phyloP scores from a whole-genome alignment of 371 early-diverging fungal genomes.

The Haplosporangium sp. region DNA sequence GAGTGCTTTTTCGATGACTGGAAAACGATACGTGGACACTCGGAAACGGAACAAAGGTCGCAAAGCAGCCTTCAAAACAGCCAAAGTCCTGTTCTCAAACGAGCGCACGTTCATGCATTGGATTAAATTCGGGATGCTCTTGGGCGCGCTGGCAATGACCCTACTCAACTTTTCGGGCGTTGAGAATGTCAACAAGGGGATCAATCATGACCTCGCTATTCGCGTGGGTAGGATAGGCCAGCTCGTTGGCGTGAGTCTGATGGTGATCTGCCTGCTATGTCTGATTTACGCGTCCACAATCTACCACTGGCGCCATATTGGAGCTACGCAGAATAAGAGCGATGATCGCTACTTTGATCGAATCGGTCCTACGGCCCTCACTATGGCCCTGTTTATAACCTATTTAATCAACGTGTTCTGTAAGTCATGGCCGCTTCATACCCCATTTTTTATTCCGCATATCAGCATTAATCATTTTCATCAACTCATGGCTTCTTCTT shows the following conservation, averaged over 20 bases:
- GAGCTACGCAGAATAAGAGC: slow-evolving; percentile 9
- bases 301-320: slow-evolving; percentile 49
- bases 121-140: slow-evolving; percentile 73
- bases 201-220: slow-evolving; percentile 6
- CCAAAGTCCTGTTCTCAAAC: slow-evolving; percentile 87
- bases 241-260: slow-evolving; percentile 21
- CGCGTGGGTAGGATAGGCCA: slow-evolving; percentile 24
- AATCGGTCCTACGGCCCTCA: slow-evolving; percentile 36
- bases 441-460: too few species aligned
- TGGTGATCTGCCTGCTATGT: slow-evolving; percentile 33
- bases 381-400: slow-evolving; percentile 18
- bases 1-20: slow-evolving; percentile 1
- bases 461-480: too few species aligned
- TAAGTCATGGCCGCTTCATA: too few species aligned
- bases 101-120: slow-evolving; percentile 93
- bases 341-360: slow-evolving; percentile 40
- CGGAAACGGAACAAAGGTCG: slow-evolving; percentile 1
- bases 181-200: background rate
- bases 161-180: slow-evolving; percentile 70
- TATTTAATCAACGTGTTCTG: slow-evolving; percentile 34
- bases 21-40: slow-evolving; percentile 36
- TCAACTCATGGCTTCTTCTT: background rate
- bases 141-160: slow-evolving; percentile 75
- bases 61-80: slow-evolving; percentile 23
- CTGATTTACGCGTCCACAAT: slow-evolving; percentile 17